Percentiles rank a stretch among this genome's conserved stretches.
Evolutionary conservation across 2,329 filamentous ascomycete species (phyloP).

Genomic region (Talaromyces sp.): DNA sequence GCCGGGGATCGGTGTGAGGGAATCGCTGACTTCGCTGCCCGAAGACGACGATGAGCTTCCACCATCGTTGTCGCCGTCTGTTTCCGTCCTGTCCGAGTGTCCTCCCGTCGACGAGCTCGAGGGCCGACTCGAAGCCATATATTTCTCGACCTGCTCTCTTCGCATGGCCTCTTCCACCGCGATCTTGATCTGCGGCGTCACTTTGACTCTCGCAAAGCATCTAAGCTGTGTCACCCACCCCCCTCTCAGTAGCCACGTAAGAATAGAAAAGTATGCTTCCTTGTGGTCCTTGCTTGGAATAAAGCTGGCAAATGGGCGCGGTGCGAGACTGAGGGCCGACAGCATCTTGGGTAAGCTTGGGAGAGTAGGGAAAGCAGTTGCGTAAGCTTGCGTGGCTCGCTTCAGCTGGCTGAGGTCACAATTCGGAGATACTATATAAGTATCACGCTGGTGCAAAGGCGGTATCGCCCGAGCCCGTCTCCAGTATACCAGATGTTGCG

Average conservation of each 20-base stretch:
- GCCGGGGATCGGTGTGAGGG: slow-evolving; percentile 31
- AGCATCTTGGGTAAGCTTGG: slow-evolving; percentile 82
- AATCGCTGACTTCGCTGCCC: slow-evolving; percentile 33
- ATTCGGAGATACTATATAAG: slow-evolving; percentile 87
- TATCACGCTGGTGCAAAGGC: slow-evolving; percentile 81
- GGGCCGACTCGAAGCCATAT: slow-evolving; percentile 25
- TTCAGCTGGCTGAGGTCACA: slow-evolving; percentile 70
- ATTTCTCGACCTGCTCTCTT: slow-evolving; percentile 54
- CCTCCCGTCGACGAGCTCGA: slow-evolving; percentile 18
- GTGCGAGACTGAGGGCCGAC: slow-evolving; percentile 72
- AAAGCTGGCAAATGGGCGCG: slow-evolving; percentile 75
- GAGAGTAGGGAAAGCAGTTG: slow-evolving; percentile 73
- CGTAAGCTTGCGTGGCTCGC: slow-evolving; percentile 66
- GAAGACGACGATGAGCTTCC: slow-evolving; percentile 32
- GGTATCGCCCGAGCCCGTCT: slow-evolving; percentile 86
- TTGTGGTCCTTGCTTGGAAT: slow-evolving; percentile 86
- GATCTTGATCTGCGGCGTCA: slow-evolving; percentile 75
- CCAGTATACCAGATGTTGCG: slow-evolving; percentile 94
- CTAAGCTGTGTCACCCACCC: slow-evolving; percentile 93
- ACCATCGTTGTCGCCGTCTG: slow-evolving; percentile 19
- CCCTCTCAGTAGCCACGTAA: slow-evolving; percentile 87
- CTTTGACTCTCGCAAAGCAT: slow-evolving; percentile 83
- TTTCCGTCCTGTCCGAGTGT: slow-evolving; percentile 10
- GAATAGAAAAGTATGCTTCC: slow-evolving; percentile 78
- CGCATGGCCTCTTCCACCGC: slow-evolving; percentile 70